Evolutionary conservation across 495 filamentous ascomycete genomes (phyloP), one percentile per base, ranked within the genome.

Genomic region (Lophiotrema nucula): DNA sequence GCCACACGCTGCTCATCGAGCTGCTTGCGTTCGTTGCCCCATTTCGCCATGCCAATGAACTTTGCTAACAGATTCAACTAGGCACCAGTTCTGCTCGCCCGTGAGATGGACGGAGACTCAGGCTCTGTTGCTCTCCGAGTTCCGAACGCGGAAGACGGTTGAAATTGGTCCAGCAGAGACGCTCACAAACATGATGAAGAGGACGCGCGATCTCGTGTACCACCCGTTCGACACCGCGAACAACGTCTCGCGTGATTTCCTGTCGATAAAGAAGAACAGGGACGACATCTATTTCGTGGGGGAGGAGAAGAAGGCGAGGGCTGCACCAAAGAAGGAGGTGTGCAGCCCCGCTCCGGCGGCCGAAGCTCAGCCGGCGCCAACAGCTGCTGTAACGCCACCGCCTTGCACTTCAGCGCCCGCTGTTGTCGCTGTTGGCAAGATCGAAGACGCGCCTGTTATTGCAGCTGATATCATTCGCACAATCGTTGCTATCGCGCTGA

Each of bases 41-140:
- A 15, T 31, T 23, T 48, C 13, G n/a, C 45, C 31, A 35, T 8
- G 8, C 4, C 26, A 19, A 45, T 39, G 23, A 16, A 42, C 16
- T 28, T 25, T 47, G 19, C 27, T 39, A 47, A 47, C 26, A n/a
- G n/a, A 16, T 3, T 26, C n/a, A 16, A 26, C n/a, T n/a, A 56
- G 53, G 48, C 53, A 96, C 73, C 92, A 97, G 72, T 97, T 97
- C 73, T 92, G 92, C 62, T 95, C 90, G 21, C 92, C 92, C 18
- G 92, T 97, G 52, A 84, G 92, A 83, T 97, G 92, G 86, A 97
- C 96, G 72, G 92, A 96, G 74, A 97, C 92, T 3, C 92, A 97
- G 76, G 92, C 96, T 88, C 90, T 97, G 46, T 88, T 97, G 67
- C 88, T 97, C 26, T 89, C 83, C 33, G 90, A 96, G 70, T 91